Base-by-base conservation (phyloP, 2,329 filamentous ascomycete genomes). In the Sporothrix protearum region DNA sequence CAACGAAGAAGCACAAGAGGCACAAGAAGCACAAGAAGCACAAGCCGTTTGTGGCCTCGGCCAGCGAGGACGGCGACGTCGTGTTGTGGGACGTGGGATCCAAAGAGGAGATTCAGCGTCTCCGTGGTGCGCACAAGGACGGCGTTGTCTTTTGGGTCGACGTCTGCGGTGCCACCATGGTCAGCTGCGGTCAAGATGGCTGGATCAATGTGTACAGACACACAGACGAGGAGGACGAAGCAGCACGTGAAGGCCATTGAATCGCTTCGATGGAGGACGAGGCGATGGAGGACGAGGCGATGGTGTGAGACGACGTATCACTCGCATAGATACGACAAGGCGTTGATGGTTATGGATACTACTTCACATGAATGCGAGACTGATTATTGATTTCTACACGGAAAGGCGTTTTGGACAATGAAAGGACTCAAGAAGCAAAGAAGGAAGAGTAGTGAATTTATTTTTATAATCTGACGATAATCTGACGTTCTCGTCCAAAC, bases 1-100 rank as follows among this genome's bases (percentile, higher is more conserved):
- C n/a, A n/a, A n/a, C n/a, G n/a, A n/a, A n/a, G n/a, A n/a, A 53
- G 42, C 1, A 42, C 8, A 57, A 66, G n/a, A n/a, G 78, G 30
- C 74, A 73, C 71, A 63, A 47, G 9, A n/a, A 53, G 42, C 1
- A 42, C 8, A 57, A 66, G n/a, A n/a, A 78, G 30, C 74, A 73
- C 71, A 63, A 47, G 9, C 71, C 73, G 0, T 97, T 97, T 76
- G 87, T 94, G 19, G 92, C 90, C 0, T 92, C 91, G 45, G 93
- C 94, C 0, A 96, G 93, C 79, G 95, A 98, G 79, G 93, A 97
- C 76, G 93, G 94, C 19, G 87, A 89, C 63, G 87, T 97, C 12
- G 84, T 97, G 19, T 86, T 97, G 70, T 99, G 96, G 96, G 94
- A 98, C 77, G 93, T 97, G 16, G 89, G 88, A 73, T 92, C 85